Base-by-base conservation (phyloP, 139 green algal genomes). In the Chlorella sp. region DNA sequence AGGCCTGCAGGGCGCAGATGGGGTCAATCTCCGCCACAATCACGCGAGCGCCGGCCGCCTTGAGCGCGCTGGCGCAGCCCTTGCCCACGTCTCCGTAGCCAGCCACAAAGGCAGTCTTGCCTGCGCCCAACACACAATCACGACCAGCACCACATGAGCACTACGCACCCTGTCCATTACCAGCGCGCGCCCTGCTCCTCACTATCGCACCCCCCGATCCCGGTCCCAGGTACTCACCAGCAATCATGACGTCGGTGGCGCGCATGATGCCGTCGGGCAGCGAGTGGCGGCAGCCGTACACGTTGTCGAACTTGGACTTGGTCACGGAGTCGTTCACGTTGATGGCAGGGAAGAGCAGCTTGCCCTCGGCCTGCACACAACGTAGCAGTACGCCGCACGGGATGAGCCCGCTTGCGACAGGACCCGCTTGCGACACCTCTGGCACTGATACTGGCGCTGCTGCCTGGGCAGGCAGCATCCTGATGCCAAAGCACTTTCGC, bases 261-360 rank as follows among this genome's bases (percentile, higher is more conserved):
- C 96, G 90, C 96, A 99, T 99, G 85, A 99, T 96, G 80, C 96
- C 96, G 77, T 99, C 96, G 24, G 96, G 96, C 67, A 99, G 93
- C 17, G 95, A 99, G 92, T 99, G 96, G 73, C 95, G 88, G 91
- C 96, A 99, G 78, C 96, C 96, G 81, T 99, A 99, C 82, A 99
- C 88, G 86, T 99, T 99, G 92, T 99, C 96, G 67, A 99, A 99
- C 91, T 99, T 99, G 87, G 91, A 98, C 92, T 99, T 99, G 82
- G 96, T 99, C 31, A 99, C 96, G 4, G 90, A 96, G 93, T 99
- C 96, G 88, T 99, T 99, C 71, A 99, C 96, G 82, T 99, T 99
- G 91, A 99, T 99, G 83, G 95, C 96, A 22, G 96, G 96, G 92
- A 99, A 98, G 70, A 99, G 87, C 67, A 99, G 90, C 1, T 85